Evolutionary conservation across 257 asterid species (phyloP).

Genomic region (Linaria vulgaris): DNA sequence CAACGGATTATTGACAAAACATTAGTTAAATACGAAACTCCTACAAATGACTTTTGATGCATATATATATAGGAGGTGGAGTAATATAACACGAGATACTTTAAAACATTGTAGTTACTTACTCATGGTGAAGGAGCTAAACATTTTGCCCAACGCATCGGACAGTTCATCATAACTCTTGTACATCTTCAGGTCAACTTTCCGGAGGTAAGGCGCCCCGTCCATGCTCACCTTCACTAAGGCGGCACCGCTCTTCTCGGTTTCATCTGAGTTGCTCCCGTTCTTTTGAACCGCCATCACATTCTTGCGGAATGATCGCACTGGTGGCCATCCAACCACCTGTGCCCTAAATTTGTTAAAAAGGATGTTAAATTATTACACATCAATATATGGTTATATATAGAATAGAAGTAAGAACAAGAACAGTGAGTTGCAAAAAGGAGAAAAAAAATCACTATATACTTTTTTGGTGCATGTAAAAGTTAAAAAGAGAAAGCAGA

Average conservation of each 20-base stretch:
- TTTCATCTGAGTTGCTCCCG: slow-evolving; percentile 34
- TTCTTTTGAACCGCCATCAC: slow-evolving; percentile 49
- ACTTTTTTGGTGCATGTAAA: too few relatives aligned
- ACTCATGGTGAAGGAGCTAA: slow-evolving; percentile 68
- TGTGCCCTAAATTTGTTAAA: slow-evolving; percentile 56
- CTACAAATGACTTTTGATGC: too few relatives aligned
- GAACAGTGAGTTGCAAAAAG: too few relatives aligned
- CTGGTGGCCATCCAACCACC: slow-evolving; percentile 96
- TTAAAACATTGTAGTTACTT: too few relatives aligned
- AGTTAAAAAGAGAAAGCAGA: background rate
- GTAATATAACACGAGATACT: too few relatives aligned
- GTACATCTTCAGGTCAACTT: slow-evolving; percentile 72
- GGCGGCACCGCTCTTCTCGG: slow-evolving; percentile 39
- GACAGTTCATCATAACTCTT: slow-evolving; percentile 60
- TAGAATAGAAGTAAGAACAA: too few relatives aligned
- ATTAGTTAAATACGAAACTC: too few relatives aligned
- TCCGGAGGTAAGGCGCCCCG: slow-evolving; percentile 89
- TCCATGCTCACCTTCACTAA: slow-evolving; percentile 85
- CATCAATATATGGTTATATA: too few relatives aligned
- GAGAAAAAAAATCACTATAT: too few relatives aligned
- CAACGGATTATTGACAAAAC: too few relatives aligned
- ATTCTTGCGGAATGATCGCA: slow-evolving; percentile 64
- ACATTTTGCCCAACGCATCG: slow-evolving; percentile 71
- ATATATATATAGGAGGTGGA: too few relatives aligned
- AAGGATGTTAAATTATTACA: too few relatives aligned